Base-by-base conservation (phyloP, 371 early-diverging fungal genomes). In the Apophysomyces variabilis region DNA sequence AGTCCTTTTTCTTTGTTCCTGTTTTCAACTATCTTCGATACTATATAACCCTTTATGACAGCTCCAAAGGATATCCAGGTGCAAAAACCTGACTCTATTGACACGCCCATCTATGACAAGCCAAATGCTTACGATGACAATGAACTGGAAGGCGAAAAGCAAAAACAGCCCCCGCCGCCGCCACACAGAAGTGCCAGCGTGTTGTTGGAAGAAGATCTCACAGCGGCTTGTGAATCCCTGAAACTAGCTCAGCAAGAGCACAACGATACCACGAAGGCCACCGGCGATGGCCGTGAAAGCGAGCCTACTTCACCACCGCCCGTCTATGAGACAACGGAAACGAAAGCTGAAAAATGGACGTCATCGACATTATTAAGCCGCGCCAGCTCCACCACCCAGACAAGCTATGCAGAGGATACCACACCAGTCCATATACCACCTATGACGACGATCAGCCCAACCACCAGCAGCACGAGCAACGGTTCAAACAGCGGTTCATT, bases 61-160 rank as follows among this genome's bases (percentile, higher is more conserved):
- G 54, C 16, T 50, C 9, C 54, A 9, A 21, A 50, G 54, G 18
- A 50, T 9, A 21, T 50, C 9, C 70, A 69, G 13, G 38, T 47
- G 32, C 70, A 69, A 62, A 71, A 71, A 32, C 72, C 72, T 0
- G 65, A 71, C 38, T 58, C 72, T 9, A 64, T 71, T 21, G 72
- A 71, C 59, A 64, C 72, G 7, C 72, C 65, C 26, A 59, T 65
- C 12, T 71, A 71, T 39, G 65, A 58, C 14, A 71, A 71, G 21
- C 72, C 72, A 11, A 71, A 71, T 62, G 72, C 68, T 7, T 71
- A 71, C 58, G 72, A 71, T 7, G 67, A 66, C 32, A 62, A 62
- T 32, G 38, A 39, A n/a, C 46, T 63, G 6, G 58, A 62, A 26
- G 32, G 32, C 32, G 32, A 26, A 26, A 26, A 26, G 32, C 32